Conservation (phyloP, 2,329 filamentous ascomycete genomes). For the Cercospora nicotianae region DNA sequence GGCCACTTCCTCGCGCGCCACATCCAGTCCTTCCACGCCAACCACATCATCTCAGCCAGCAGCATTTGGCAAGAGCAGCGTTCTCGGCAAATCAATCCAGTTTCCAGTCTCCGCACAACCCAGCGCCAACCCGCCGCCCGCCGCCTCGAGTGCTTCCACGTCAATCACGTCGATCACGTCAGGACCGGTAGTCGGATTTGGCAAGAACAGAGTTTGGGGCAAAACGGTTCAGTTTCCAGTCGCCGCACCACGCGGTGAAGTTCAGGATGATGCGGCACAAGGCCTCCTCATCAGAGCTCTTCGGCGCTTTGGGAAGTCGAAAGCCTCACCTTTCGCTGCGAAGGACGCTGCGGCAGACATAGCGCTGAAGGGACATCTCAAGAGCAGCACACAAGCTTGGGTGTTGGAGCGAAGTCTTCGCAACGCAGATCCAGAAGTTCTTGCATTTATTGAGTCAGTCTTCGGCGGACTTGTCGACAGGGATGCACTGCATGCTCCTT, state of each 20-base stretch:
- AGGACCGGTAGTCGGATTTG: neutral
- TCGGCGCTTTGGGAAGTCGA: neutral
- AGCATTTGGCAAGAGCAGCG: neutral
- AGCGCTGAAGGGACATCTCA: neutral
- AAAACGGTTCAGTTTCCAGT: neutral
- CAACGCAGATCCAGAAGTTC: neutral
- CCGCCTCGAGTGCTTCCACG: neutral
- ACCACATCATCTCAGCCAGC: neutral
- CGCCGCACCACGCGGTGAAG: neutral
- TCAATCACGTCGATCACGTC: neutral
- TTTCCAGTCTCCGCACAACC: neutral
- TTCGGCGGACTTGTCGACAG: neutral
- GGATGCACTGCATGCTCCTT: neutral
- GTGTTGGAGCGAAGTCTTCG: neutral
- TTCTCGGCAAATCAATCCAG: neutral
- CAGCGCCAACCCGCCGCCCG: neutral
- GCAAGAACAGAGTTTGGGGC: neutral
- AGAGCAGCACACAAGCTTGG: neutral
- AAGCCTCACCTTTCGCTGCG: neutral
- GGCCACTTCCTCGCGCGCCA: neutral
- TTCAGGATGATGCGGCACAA: neutral
- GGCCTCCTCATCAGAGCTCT: conserved; percentile 7
- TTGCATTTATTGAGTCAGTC: neutral
- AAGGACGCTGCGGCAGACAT: conserved; percentile 1
- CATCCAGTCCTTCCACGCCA: neutral